Percentiles rank a stretch among this genome's conserved stretches.
These are phyloP conservation scores for Kodamaea sagamina DNA, from an alignment of 805 yeast genomes.

Conservation along the genomic window DNA sequence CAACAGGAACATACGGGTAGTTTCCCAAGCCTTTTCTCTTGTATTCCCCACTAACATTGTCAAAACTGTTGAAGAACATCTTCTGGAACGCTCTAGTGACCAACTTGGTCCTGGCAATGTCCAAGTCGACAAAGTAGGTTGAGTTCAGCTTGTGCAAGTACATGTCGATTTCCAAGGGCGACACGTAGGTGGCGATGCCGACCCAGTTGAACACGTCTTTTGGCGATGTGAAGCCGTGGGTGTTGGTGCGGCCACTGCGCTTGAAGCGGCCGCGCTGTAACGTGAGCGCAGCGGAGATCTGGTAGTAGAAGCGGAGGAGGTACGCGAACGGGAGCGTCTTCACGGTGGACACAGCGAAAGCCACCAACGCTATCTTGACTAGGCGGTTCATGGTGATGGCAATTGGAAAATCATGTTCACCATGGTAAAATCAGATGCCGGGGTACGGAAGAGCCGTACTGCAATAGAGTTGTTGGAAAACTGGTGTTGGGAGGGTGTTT, in stretches of 20 bases:
- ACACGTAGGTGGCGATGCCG: constrained; percentile 54
- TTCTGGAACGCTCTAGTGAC: constrained; percentile 59
- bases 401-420: no score
- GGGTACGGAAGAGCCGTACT: no score
- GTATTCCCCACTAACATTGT: constrained; percentile 39
- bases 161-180: constrained; percentile 81
- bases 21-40: constrained; percentile 26
- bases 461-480: no score
- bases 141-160: constrained; percentile 87
- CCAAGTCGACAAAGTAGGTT: constrained; percentile 80
- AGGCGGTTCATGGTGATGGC: not conserved
- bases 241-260: constrained; percentile 27
- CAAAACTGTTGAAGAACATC: constrained; percentile 49
- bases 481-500: no score
- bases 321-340: constrained; percentile 73
- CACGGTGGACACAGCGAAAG: constrained; percentile 44
- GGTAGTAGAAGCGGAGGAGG: constrained; percentile 59
- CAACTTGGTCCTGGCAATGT: constrained; percentile 69
- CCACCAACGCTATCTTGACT: constrained; percentile 10
- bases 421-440: no score
- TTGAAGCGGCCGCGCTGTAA: constrained; percentile 31
- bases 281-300: constrained; percentile 43
- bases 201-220: constrained; percentile 46
- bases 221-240: constrained; percentile 32
- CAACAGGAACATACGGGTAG: constrained; percentile 75